phyloP scores from a whole-genome alignment of 768 basidiomycete species.

The Collybia nuda region DNA sequence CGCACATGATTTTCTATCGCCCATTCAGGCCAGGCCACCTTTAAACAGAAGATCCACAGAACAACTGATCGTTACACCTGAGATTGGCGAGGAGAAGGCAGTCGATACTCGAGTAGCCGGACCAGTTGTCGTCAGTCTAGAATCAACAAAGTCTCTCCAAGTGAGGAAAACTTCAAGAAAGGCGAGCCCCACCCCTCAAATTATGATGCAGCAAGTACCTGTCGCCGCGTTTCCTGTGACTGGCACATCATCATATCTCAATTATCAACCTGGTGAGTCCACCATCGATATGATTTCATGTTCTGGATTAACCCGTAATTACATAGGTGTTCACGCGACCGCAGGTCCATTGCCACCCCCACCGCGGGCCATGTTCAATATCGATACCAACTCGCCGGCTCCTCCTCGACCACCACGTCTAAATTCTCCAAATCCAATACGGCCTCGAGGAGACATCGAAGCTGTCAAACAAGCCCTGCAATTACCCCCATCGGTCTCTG shows the following conservation, averaged over 20 bases:
- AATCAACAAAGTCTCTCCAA: constrained; percentile 16
- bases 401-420: constrained; percentile 67
- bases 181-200: constrained; percentile 24
- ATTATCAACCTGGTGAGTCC: constrained; percentile 59
- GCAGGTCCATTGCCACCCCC: constrained; percentile 76
- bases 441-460: constrained; percentile 48
- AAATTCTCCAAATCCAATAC: constrained; percentile 50
- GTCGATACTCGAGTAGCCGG: constrained; percentile 60
- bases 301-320: constrained; percentile 13
- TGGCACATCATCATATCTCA: constrained; percentile 43
- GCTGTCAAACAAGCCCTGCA: constrained; percentile 60
- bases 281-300: background rate
- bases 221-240: constrained; percentile 23
- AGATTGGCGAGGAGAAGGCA: constrained; percentile 61
- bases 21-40: constrained; percentile 14
- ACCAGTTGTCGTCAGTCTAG: constrained; percentile 56
- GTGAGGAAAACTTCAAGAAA: constrained; percentile 13
- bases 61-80: constrained; percentile 50
- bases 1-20: constrained; percentile 27
- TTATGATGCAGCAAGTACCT: constrained; percentile 20
- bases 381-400: constrained; percentile 41
- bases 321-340: constrained; percentile 56
- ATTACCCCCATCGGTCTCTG: constrained; percentile 53
- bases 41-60: constrained; percentile 7
- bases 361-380: constrained; percentile 53